Base-by-base conservation (phyloP, 768 basidiomycete species). In the Epithele typhae region DNA sequence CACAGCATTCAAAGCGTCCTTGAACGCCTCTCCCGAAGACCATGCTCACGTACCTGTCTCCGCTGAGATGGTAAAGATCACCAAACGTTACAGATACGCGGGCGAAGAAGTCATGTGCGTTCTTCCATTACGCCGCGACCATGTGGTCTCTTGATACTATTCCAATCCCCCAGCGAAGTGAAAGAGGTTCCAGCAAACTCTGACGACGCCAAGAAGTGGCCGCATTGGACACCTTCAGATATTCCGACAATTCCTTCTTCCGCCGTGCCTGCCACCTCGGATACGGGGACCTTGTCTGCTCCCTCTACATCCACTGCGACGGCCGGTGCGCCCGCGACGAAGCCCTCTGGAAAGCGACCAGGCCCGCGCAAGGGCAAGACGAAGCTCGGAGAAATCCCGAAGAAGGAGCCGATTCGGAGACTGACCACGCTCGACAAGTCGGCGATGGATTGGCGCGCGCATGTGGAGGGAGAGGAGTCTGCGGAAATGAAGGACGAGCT, bases 351-450 rank as follows among this genome's bases (percentile, higher is more conserved):
- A 3, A 78, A 74, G 61, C 75, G 75, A 22, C 76, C 78, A 2
- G 82, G 84, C 0, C 82, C 85, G 11, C 81, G 85, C 17, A 88
- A 82, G 57, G 67, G 85, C 1, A 83, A 81, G 58, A 72, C 72
- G 0, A 64, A 69, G 2, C 71, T 90, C 6, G 72, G 76, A 1
- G 64, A 76, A 12, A 62, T 84, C 25, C 84, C 84, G 0, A 68
- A 65, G 30, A 88, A 83, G 58, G 70, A 81, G 2, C 33, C 46
- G 25, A 33, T 45, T 3, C 88, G 85, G 62, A 92, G 87, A 64
- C 71, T 93, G 7, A 81, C 85, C 19, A 92, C 88, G 21, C 71
- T 93, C 12, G 88, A 91, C 52, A 92, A 92, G 62, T 89, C 87
- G 0, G 80, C 84, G 11, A 80, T 93, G 77, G 91, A 93, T 60